A percentile compares a stretch with the other conserved stretches of the same genome.
Conservation (phyloP, 2,329 filamentous ascomycete genomes). For the Monilinia fructicola region DNA sequence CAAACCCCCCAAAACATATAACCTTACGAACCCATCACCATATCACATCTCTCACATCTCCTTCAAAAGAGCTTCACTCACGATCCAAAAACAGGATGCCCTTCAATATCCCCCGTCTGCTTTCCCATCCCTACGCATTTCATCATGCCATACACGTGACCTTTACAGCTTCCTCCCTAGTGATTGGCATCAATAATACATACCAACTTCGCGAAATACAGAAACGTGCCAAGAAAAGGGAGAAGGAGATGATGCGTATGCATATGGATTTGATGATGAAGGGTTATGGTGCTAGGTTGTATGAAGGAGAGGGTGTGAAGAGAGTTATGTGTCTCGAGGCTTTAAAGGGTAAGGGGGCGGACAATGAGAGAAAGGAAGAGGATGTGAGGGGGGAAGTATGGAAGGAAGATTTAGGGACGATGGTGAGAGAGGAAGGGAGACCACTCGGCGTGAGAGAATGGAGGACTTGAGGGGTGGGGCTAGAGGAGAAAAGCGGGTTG, state of each 20-base stretch:
- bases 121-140: neutral
- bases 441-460: neutral
- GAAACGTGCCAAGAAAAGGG: neutral
- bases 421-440: neutral
- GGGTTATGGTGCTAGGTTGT: neutral
- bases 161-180: neutral
- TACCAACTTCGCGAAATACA: neutral
- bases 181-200: neutral
- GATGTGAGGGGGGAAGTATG: neutral
- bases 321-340: neutral
- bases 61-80: neutral
- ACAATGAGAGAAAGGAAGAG: too few species aligned
- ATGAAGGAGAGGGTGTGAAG: neutral
- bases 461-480: neutral
- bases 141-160: neutral
- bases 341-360: neutral
- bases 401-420: neutral
- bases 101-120: neutral
- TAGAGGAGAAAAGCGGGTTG: neutral
- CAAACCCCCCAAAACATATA: neutral
- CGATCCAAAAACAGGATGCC: neutral
- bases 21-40: neutral
- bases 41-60: too few species aligned
- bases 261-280: neutral
- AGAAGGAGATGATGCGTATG: neutral